phyloP scores from a whole-genome alignment of 2,329 filamentous ascomycete species.

The Aspergillus sp. region DNA sequence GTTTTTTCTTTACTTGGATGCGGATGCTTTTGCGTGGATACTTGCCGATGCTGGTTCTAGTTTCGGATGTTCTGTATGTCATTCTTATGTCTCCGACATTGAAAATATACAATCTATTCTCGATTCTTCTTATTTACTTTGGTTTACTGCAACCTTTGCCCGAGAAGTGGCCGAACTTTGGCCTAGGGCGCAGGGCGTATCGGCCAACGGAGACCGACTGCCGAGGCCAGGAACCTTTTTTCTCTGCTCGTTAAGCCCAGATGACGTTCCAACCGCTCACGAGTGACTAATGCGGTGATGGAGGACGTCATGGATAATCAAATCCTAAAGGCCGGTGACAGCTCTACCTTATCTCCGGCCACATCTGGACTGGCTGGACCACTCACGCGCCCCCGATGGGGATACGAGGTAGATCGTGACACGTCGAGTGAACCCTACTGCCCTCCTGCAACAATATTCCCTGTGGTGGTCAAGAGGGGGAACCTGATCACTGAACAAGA shows the following conservation, averaged over 20 bases:
- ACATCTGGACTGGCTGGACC: not conserved
- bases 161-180: conserved; percentile 2
- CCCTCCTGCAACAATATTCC: not conserved
- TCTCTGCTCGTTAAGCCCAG: not conserved
- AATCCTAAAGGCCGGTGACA: not conserved
- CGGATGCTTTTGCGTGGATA: not conserved
- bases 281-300: conserved; percentile 15
- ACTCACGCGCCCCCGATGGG: not conserved
- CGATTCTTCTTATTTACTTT: not conserved
- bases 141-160: not conserved
- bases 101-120: not conserved
- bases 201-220: not conserved
- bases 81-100: not conserved
- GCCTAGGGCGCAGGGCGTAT: not conserved
- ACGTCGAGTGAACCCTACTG: conserved; percentile 10
- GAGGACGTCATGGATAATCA: conserved; percentile 6
- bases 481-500: not conserved
- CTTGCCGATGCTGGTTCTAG: not conserved
- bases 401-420: conserved; percentile 8
- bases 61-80: not conserved
- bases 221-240: not conserved
- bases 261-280: not conserved
- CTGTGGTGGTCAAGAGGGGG: not conserved
- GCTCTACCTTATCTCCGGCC: conserved; percentile 12
- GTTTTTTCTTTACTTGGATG: not conserved